Evolutionary conservation across 1,139 yeast genomes (phyloP).

Genomic region (Saccharomyces pastorianus): DNA sequence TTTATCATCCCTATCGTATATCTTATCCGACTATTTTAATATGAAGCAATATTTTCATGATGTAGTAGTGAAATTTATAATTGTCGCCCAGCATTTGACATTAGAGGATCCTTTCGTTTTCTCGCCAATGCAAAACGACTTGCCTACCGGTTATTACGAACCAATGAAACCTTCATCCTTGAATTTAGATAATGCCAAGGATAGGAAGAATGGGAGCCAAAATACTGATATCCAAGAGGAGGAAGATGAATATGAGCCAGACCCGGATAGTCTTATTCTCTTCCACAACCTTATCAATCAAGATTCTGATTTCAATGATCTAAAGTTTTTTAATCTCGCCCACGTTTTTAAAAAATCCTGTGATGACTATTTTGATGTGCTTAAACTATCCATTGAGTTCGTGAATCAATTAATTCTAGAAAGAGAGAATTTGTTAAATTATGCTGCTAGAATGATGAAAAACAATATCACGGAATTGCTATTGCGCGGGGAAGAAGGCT

Average conservation of each 20-base stretch:
- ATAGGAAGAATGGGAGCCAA: not conserved
- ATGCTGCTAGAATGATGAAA: constrained; percentile 68
- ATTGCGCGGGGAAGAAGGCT: constrained; percentile 44
- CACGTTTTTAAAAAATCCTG: not conserved
- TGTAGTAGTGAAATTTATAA: constrained; percentile 46
- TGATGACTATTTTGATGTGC: not conserved
- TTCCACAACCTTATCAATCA: not conserved
- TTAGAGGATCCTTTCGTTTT: constrained; percentile 69
- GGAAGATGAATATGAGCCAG: not conserved
- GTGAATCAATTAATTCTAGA: constrained; percentile 56
- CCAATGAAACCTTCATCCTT: constrained; percentile 17
- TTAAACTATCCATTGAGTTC: constrained; percentile 32
- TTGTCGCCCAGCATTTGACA: constrained; percentile 62
- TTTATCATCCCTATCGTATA: constrained; percentile 19
- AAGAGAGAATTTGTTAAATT: constrained; percentile 56
- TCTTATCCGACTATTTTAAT: constrained; percentile 63
- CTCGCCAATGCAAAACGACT: constrained; percentile 48
- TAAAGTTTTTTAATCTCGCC: not conserved
- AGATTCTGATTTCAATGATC: not conserved
- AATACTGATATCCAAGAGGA: not conserved
- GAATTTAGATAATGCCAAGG: not conserved
- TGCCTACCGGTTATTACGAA: constrained; percentile 32
- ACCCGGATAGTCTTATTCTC: not conserved
- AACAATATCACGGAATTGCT: constrained; percentile 57
- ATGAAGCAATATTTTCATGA: constrained; percentile 67